phyloP scores from a whole-genome alignment of 352 stramenopile species.

The Halophytophthora batemanensis region DNA sequence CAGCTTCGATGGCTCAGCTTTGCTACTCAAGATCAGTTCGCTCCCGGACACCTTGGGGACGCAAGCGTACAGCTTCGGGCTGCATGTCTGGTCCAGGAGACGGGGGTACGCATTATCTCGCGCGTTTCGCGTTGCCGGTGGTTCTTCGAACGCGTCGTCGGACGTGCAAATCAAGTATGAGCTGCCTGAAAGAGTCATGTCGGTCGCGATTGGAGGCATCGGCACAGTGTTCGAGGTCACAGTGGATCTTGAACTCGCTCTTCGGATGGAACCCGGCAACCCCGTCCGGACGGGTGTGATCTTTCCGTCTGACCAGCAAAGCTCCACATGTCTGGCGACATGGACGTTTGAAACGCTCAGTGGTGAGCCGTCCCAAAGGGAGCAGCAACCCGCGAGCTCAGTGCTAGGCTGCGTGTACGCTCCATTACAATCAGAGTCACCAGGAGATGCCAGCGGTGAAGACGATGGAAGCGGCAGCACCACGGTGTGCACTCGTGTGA shows the following conservation, averaged over 20 bases:
- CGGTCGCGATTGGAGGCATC: slow-evolving; percentile 33
- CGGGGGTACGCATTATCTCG: slow-evolving; percentile 32
- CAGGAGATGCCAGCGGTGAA: slow-evolving; percentile 8
- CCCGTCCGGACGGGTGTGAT: slow-evolving; percentile 42
- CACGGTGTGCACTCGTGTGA: slow-evolving; percentile 54
- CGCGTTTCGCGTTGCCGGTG: slow-evolving; percentile 28
- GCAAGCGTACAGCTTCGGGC: slow-evolving; percentile 34
- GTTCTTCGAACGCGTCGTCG: slow-evolving; percentile 10
- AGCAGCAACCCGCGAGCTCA: slow-evolving; percentile 8
- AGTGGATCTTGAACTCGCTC: slow-evolving; percentile 49
- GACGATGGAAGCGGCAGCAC: slow-evolving; percentile 16
- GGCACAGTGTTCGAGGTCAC: slow-evolving; percentile 49
- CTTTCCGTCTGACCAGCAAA: slow-evolving; percentile 29
- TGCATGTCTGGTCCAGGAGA: slow-evolving; percentile 44
- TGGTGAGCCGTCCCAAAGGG: slow-evolving; percentile 8
- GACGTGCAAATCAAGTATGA: slow-evolving; percentile 41
- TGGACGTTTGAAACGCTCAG: slow-evolving; percentile 34
- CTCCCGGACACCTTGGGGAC: slow-evolving; percentile 17
- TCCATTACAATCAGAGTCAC: slow-evolving; percentile 18
- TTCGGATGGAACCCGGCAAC: slow-evolving; percentile 29
- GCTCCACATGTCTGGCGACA: slow-evolving; percentile 17
- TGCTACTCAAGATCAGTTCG: slow-evolving; percentile 40
- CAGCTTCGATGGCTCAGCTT: slow-evolving; percentile 25
- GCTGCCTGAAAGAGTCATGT: slow-evolving; percentile 39
- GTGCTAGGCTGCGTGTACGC: slow-evolving; percentile 44